phyloP scores from a whole-genome alignment of 805 yeast genomes.

The Lipomyces chichibuensis region DNA sequence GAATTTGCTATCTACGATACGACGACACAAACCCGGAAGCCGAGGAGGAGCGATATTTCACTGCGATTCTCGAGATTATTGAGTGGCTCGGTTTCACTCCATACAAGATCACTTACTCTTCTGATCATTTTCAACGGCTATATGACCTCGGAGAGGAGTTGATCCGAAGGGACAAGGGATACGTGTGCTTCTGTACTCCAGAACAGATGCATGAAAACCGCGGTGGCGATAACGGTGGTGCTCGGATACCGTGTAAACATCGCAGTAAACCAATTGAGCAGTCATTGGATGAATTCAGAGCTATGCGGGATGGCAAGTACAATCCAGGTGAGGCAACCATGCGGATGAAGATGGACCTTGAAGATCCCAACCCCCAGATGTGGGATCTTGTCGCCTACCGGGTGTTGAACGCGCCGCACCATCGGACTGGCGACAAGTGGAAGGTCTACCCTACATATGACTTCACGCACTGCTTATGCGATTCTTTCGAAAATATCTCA shows the following conservation, averaged over 20 bases:
- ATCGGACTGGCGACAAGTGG: slow-evolving; percentile 97
- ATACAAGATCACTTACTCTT: slow-evolving; percentile 91
- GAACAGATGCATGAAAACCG: slow-evolving; percentile 89
- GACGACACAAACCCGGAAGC: slow-evolving; percentile 99
- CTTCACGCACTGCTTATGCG: slow-evolving; percentile 98
- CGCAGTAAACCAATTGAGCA: slow-evolving; percentile 72
- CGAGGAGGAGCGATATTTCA: slow-evolving; percentile 89
- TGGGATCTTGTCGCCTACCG: slow-evolving; percentile 99
- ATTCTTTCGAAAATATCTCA: slow-evolving; percentile 92
- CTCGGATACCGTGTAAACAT: slow-evolving; percentile 80
- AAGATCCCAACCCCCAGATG: slow-evolving; percentile 96
- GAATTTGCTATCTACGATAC: slow-evolving; percentile 87
- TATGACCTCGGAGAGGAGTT: slow-evolving; percentile 86
- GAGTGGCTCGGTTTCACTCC: slow-evolving; percentile 94
- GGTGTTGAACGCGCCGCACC: slow-evolving; percentile 88
- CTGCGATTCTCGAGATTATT: slow-evolving; percentile 80
- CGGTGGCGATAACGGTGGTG: slow-evolving; percentile 89
- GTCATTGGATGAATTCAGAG: slow-evolving; percentile 77
- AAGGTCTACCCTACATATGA: slow-evolving; percentile 98
- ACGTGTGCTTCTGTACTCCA: slow-evolving; percentile 90
- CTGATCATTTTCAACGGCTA: slow-evolving; percentile 89
- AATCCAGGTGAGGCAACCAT: slow-evolving; percentile 89
- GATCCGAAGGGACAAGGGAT: slow-evolving; percentile 71
- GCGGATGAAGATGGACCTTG: slow-evolving; percentile 94
- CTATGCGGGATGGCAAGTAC: slow-evolving; percentile 88